Evolutionary conservation across 2,329 filamentous ascomycete species (phyloP).

Genomic region (Penicillium sp.): DNA sequence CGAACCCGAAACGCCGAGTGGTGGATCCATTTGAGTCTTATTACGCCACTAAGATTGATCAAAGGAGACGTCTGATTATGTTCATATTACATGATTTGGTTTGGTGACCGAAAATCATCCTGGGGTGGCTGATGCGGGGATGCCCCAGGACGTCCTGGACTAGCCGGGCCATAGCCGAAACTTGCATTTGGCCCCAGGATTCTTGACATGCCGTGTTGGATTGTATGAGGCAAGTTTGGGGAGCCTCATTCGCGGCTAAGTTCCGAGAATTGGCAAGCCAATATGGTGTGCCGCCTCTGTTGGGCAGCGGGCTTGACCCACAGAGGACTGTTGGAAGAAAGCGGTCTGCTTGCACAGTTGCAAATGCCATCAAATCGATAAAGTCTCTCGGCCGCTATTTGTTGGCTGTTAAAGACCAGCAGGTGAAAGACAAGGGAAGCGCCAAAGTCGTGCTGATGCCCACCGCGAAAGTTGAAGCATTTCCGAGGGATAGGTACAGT

Average conservation of each 20-base stretch:
- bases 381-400: too few species aligned
- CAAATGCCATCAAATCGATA: neutral
- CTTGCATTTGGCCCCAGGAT: neutral
- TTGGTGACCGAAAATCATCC: neutral
- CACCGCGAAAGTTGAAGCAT: neutral
- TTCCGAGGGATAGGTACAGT: too few species aligned
- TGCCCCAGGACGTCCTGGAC: neutral
- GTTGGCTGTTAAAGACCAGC: neutral
- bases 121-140: neutral
- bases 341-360: neutral
- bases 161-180: neutral
- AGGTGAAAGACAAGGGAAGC: neutral
- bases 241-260: neutral
- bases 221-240: neutral
- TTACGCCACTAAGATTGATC: neutral
- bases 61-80: neutral
- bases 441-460: neutral
- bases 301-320: neutral
- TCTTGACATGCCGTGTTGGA: neutral
- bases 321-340: neutral
- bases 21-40: neutral
- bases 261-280: neutral
- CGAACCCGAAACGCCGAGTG: conserved; percentile 5
- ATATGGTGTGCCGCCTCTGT: neutral
- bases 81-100: conserved; percentile 1